Conservation (phyloP, 2,329 filamentous ascomycete genomes). For the Diaporthe aspalathi region DNA sequence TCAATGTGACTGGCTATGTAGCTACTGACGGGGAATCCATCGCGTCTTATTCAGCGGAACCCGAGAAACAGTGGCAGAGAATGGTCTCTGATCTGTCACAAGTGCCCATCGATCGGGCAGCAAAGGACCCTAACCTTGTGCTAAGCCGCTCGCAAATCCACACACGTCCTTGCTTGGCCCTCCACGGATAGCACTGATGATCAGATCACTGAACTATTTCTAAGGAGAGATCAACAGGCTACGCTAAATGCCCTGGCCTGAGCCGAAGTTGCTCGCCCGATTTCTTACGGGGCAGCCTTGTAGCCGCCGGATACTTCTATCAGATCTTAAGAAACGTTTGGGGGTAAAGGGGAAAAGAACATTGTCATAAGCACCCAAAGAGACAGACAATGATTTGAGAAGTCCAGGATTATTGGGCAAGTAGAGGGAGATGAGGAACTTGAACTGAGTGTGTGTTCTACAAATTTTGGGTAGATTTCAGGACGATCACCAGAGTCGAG, state of each 20-base stretch:
- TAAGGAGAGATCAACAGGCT: not conserved
- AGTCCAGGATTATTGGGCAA: too few species aligned
- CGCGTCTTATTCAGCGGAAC: not conserved
- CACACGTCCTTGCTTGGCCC: fast-evolving
- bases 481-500: too few species aligned
- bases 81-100: not conserved
- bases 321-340: too few species aligned
- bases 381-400: too few species aligned
- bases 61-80: not conserved
- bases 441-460: too few species aligned
- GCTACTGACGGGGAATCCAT: fast-evolving
- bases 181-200: not conserved
- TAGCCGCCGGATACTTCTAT: not conserved
- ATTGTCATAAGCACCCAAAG: too few species aligned
- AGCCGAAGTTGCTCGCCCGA: not conserved
- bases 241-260: not conserved
- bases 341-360: too few species aligned
- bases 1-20: not conserved
- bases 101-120: not conserved
- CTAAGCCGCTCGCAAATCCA: not conserved
- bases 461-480: too few species aligned
- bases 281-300: not conserved
- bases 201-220: not conserved
- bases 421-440: too few species aligned
- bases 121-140: not conserved